Evolutionary conservation across 2,329 filamentous ascomycete species (phyloP).

Genomic region (Pseudocercospora cruenta): DNA sequence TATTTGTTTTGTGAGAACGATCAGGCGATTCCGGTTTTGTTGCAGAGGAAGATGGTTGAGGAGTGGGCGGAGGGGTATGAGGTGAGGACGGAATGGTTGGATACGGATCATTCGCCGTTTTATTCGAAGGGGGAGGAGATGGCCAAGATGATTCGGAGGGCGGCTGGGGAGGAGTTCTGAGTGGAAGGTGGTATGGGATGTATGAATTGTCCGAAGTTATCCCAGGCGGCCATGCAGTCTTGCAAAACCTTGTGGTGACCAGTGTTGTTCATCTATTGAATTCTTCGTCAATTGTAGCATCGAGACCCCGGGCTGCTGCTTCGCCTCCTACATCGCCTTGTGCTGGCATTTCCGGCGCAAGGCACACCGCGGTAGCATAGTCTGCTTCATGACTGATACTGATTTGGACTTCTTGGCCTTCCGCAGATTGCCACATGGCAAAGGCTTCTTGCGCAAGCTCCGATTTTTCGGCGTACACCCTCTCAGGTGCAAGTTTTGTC

Average conservation of each 20-base stretch:
- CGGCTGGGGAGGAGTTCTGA: too few relatives aligned
- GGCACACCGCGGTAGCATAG: slow-evolving; percentile 73
- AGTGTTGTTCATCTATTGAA: not conserved
- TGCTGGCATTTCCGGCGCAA: slow-evolving; percentile 49
- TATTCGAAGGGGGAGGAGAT: too few relatives aligned
- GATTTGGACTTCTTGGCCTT: slow-evolving; percentile 62
- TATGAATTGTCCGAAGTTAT: too few relatives aligned
- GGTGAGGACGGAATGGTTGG: too few relatives aligned
- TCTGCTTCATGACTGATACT: slow-evolving; percentile 88
- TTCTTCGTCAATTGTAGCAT: not conserved
- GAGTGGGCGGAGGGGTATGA: not conserved
- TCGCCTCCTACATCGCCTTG: slow-evolving; percentile 2
- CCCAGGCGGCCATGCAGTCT: not conserved
- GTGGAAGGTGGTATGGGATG: too few relatives aligned
- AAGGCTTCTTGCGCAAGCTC: not conserved
- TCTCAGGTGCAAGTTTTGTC: not conserved
- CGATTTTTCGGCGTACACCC: not conserved
- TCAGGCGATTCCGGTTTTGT: not conserved
- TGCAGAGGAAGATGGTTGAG: not conserved
- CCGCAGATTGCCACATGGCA: not conserved
- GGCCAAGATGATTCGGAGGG: too few relatives aligned
- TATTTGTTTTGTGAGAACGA: too few relatives aligned
- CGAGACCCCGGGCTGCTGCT: not conserved
- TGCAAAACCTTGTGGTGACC: not conserved
- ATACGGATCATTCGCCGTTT: too few relatives aligned